phyloP scores from a whole-genome alignment of 208 protist species.

The Wallacemonas rigidus region DNA sequence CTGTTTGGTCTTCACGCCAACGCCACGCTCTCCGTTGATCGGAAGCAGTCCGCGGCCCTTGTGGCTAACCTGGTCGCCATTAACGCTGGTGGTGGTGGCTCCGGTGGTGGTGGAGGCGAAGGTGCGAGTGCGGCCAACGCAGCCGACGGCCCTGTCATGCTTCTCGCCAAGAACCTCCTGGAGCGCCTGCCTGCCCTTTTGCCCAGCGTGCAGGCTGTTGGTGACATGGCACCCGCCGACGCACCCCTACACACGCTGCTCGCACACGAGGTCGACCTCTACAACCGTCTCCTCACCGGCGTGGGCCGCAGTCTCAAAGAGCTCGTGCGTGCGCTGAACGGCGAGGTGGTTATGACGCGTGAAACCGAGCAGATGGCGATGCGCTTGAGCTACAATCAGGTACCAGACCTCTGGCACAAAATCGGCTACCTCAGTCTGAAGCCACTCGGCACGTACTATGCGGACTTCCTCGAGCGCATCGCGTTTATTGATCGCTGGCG shows the following conservation, averaged over 20 bases:
- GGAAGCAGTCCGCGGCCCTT: constrained; percentile 45
- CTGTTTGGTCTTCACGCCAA: constrained; percentile 95
- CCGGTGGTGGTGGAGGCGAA: constrained; percentile 27
- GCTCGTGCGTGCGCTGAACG: constrained; percentile 81
- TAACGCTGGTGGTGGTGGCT: constrained; percentile 48
- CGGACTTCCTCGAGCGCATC: constrained; percentile 89
- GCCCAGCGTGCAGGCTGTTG: constrained; percentile 43
- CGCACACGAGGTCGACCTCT: constrained; percentile 89
- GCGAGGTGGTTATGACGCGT: constrained; percentile 87
- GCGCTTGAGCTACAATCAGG: constrained; percentile 78
- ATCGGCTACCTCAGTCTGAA: constrained; percentile 94
- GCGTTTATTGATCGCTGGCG: constrained; percentile 93
- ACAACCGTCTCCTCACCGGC: constrained; percentile 72
- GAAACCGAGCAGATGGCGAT: constrained; percentile 78
- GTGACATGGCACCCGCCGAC: constrained; percentile 37
- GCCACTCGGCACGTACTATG: constrained; percentile 93
- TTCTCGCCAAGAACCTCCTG: constrained; percentile 48
- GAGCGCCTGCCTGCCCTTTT: constrained; percentile 61
- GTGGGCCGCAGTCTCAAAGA: constrained; percentile 57
- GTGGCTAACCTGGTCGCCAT: constrained; percentile 53
- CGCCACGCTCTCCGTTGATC: constrained; percentile 91
- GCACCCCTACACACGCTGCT: constrained; percentile 84
- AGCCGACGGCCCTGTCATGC: constrained; percentile 48
- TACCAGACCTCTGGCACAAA: constrained; percentile 91
- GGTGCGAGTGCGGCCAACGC: constrained; percentile 39